phyloP scores from a whole-genome alignment of 2,329 filamentous ascomycete species.

The Ceratocystis harringtonii region DNA sequence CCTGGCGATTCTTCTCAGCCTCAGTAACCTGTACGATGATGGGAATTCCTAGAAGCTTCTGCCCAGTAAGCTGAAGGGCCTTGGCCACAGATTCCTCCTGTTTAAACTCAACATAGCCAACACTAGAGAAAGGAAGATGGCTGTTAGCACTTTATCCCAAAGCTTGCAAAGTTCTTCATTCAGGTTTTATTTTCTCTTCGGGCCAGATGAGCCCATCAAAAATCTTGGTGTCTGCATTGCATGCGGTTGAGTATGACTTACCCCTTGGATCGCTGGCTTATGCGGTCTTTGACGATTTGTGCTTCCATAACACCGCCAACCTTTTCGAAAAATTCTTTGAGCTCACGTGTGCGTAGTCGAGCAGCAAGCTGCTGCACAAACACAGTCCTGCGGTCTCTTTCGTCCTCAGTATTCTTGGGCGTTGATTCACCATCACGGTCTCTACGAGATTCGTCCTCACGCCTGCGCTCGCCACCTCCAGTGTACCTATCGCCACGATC shows the following conservation, averaged over 20 bases:
- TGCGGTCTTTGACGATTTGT: conserved; percentile 95
- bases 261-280: conserved; percentile 96
- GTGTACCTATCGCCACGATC: conserved; percentile 36
- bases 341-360: conserved; percentile 76
- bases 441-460: conserved; percentile 35
- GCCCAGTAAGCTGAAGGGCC: conserved; percentile 94
- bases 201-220: too few species aligned
- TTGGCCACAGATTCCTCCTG: conserved; percentile 83
- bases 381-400: conserved; percentile 89
- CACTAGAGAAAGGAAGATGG: conserved; percentile 37
- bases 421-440: conserved; percentile 37
- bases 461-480: conserved; percentile 36
- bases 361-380: conserved; percentile 98
- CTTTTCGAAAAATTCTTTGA: conserved; percentile 91
- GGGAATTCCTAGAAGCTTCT: conserved; percentile 94
- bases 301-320: conserved; percentile 90
- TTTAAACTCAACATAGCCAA: conserved; percentile 98
- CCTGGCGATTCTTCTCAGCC: conserved; percentile 97
- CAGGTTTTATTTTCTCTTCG: too few species aligned
- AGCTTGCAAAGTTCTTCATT: too few species aligned
- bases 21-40: conserved; percentile 98
- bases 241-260: conserved; percentile 31
- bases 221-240: too few species aligned
- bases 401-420: conserved; percentile 77
- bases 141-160: conserved; percentile 25